Evolutionary conservation across 2,329 filamentous ascomycete species (phyloP).

Genomic region (Stagonosporopsis rhizophila): DNA sequence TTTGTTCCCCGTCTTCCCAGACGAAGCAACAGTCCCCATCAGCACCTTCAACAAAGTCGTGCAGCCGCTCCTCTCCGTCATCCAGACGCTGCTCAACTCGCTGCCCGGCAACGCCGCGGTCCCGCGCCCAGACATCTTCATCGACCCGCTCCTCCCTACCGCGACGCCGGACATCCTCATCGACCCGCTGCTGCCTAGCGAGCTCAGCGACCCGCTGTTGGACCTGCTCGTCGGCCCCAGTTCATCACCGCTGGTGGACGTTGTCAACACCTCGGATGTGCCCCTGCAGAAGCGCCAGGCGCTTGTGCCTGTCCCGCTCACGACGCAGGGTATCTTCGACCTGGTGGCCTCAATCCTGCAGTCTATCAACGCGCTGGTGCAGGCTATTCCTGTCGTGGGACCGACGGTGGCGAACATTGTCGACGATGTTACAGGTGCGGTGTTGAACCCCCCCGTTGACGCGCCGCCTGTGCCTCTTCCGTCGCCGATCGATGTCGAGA

Average conservation of each 20-base stretch:
- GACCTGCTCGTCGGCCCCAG: not conserved
- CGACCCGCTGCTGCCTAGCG: not conserved
- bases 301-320: not conserved
- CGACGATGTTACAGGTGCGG: not conserved
- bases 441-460: not conserved
- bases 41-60: constrained; percentile 12
- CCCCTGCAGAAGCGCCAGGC: not conserved
- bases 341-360: constrained; percentile 3
- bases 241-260: not conserved
- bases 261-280: not conserved
- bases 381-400: not conserved
- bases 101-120: constrained; percentile 6
- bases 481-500: not conserved
- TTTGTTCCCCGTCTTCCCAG: constrained; percentile 1
- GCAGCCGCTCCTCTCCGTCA: constrained; percentile 9
- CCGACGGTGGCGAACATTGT: not conserved
- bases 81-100: constrained; percentile 7
- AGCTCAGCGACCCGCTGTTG: not conserved
- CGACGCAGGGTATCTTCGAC: not conserved
- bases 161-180: constrained; percentile 3
- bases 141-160: constrained; percentile 1
- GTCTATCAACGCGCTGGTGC: not conserved
- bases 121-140: constrained; percentile 3
- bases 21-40: constrained; percentile 7
- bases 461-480: not conserved